Conservation (phyloP, 1,139 yeast species). For the Saccharomyces pastorianus region DNA sequence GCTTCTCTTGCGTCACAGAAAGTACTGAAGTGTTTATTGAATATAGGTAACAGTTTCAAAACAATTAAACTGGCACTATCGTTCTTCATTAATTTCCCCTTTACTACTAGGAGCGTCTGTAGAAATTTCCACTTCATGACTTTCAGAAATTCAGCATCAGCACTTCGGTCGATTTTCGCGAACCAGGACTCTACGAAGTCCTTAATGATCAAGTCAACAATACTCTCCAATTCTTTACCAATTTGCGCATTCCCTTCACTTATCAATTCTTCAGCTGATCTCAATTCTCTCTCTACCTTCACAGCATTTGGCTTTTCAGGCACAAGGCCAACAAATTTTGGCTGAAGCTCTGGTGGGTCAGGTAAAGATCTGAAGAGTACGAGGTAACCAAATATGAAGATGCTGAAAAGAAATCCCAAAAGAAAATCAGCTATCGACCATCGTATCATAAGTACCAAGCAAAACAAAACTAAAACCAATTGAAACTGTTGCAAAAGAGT, state of each 20-base stretch:
- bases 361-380: neutral
- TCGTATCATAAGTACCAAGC: neutral
- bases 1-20: slow-evolving; percentile 49
- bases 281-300: neutral
- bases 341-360: neutral
- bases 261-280: neutral
- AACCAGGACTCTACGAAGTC: slow-evolving; percentile 68
- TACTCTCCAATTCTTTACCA: slow-evolving; percentile 45
- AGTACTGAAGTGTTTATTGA: slow-evolving; percentile 56
- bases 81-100: slow-evolving; percentile 35
- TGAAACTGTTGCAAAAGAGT: neutral
- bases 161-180: slow-evolving; percentile 34
- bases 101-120: slow-evolving; percentile 37
- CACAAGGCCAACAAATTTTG: neutral
- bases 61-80: slow-evolving; percentile 56
- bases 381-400: neutral
- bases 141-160: slow-evolving; percentile 41
- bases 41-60: slow-evolving; percentile 50
- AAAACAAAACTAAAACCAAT: neutral
- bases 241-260: slow-evolving; percentile 34
- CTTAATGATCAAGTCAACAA: slow-evolving; percentile 45
- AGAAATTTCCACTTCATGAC: slow-evolving; percentile 46
- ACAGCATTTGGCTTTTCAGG: neutral
- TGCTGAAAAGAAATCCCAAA: neutral
- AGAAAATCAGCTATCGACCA: neutral